Percentiles rank a stretch among this genome's conserved stretches.
phyloP scores from a whole-genome alignment of 2,329 filamentous ascomycete species.

The Fusarium cicatricum region DNA sequence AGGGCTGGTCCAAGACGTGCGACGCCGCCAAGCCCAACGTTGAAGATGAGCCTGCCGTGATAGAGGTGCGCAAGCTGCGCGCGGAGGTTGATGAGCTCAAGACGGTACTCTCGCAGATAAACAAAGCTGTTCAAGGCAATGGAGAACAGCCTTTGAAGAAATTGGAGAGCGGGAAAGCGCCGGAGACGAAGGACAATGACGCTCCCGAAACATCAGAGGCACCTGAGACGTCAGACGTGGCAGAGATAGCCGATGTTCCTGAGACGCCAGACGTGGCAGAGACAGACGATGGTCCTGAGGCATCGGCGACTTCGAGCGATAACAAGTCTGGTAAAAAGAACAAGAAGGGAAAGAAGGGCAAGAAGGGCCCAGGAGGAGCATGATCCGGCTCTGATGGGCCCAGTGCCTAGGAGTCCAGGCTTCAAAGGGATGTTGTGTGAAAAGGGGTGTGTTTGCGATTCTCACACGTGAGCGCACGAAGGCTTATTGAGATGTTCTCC shows the following conservation, averaged over 20 bases:
- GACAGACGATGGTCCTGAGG: constrained; percentile 21
- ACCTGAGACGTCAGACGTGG: constrained; percentile 19
- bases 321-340: constrained; percentile 36
- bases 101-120: constrained; percentile 51
- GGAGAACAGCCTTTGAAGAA: constrained; percentile 3
- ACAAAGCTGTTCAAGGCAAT: constrained; percentile 33
- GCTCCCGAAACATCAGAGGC: constrained; percentile 7
- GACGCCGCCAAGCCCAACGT: constrained; percentile 81
- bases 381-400: constrained; percentile 16
- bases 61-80: constrained; percentile 70
- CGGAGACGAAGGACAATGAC: constrained; percentile 15
- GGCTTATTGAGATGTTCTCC: neutral
- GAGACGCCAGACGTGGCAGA: constrained; percentile 24
- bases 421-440: neutral
- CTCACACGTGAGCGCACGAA: neutral
- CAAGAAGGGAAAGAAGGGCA: constrained; percentile 39
- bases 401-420: constrained; percentile 15
- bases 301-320: constrained; percentile 21
- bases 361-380: constrained; percentile 30
- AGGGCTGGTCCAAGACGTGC: constrained; percentile 87
- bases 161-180: constrained; percentile 13
- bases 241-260: constrained; percentile 25
- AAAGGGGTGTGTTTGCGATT: neutral
- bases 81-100: constrained; percentile 67
- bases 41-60: constrained; percentile 77